phyloP scores from a whole-genome alignment of 2,329 filamentous ascomycete species.

The Monosporascus ibericus region DNA sequence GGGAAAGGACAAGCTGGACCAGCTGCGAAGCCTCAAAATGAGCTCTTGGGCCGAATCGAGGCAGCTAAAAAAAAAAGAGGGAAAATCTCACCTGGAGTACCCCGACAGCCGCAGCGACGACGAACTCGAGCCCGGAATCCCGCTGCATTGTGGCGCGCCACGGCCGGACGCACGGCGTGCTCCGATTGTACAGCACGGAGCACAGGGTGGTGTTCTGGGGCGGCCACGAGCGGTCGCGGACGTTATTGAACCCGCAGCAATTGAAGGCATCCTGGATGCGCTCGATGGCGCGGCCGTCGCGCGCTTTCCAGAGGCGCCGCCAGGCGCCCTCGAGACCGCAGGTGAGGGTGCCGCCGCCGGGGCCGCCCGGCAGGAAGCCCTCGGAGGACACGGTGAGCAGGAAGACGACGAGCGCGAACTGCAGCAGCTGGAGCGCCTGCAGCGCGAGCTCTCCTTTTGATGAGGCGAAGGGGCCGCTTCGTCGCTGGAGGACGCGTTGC shows the following conservation, averaged over 20 bases:
- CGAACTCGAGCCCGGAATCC: constrained; percentile 49
- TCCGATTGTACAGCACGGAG: constrained; percentile 37
- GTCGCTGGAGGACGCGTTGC: constrained; percentile 1
- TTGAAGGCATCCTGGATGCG: constrained; percentile 58
- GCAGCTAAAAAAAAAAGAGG: too few relatives aligned
- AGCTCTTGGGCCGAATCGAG: constrained; percentile 13
- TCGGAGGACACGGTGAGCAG: constrained; percentile 36
- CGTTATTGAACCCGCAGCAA: constrained; percentile 59
- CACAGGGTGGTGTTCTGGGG: constrained; percentile 27
- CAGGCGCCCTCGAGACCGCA: constrained; percentile 54
- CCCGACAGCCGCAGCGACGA: constrained; percentile 45
- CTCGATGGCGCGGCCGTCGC: constrained; percentile 43
- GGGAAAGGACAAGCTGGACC: constrained; percentile 20
- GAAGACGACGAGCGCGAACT: constrained; percentile 35
- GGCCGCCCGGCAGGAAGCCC: constrained; percentile 25
- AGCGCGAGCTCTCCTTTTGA: constrained; percentile 19
- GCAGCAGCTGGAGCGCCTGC: constrained; percentile 33
- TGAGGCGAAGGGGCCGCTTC: not conserved
- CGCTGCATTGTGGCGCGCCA: constrained; percentile 53
- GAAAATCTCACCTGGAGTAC: constrained; percentile 46
- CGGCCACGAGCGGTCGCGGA: constrained; percentile 54
- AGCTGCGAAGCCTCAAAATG: constrained; percentile 23
- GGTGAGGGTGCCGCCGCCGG: constrained; percentile 23
- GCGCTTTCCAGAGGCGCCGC: constrained; percentile 44
- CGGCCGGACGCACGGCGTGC: constrained; percentile 40